Base-by-base conservation (phyloP, 2,329 filamentous ascomycete genomes). In the Pezicula rhizophila region DNA sequence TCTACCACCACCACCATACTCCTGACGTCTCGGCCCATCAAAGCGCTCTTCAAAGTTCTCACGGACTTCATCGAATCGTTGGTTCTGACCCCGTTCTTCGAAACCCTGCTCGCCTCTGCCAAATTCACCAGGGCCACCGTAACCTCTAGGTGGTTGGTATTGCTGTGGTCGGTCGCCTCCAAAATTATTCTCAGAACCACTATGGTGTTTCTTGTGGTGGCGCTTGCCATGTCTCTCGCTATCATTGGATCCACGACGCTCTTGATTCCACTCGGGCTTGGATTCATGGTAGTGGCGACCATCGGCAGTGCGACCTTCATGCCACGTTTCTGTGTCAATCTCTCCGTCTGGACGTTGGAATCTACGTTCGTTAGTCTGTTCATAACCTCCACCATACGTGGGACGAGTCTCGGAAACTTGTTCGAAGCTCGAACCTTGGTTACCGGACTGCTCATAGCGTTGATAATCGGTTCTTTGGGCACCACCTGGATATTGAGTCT, bases 381-480 rank as follows among this genome's bases (percentile, higher is more conserved):
- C 76, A 52, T 79, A 83, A 5, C 79, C 76, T 39, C 79, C 77
- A 3, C 74, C 75, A 46, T 72, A 66, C 6, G 64, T 69, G 15
- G 73, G 71, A 8, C 71, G 74, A 7, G 74, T 74, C 61, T 85
- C 78, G 5, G 72, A 76, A 42, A 70, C 71, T 61, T 84, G 73
- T 60, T 84, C 71, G 56, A 81, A 84, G 37, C 78, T 76, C 55
- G 79, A 79, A 26, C 73, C 76, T 18, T 66, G 66, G 18, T 71
- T 62, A 25, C 64, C 64, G 5, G 64, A 61, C 37, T 69, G 68
- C 59, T 84, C 81, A 54, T 79, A 82, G 28, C 80, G 77, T 50
- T 74, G 72, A 66, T 83, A 86, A 50, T 84, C 78, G 35, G 77
- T 74, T 49, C 74, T 71, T 47, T 75, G 71, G 42, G 77, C 77